Percentiles rank a stretch among this genome's conserved stretches.
Evolutionary conservation across 2,329 filamentous ascomycete species (phyloP).

Genomic region (Cordyceps farinosa): DNA sequence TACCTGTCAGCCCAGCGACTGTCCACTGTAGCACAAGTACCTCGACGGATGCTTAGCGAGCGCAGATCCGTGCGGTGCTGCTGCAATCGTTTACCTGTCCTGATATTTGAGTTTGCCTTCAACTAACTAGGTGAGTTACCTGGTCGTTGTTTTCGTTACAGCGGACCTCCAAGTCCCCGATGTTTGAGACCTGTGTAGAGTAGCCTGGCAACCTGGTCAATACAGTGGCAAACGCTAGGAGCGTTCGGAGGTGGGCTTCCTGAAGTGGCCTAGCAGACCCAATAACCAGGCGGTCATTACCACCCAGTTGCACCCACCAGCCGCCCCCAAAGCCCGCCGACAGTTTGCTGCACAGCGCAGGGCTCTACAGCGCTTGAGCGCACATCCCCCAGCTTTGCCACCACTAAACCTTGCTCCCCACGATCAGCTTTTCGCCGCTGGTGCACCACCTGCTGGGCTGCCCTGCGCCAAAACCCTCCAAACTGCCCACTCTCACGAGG

Average conservation of each 20-base stretch:
- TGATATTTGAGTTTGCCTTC: too few species aligned
- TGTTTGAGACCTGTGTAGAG: too few species aligned
- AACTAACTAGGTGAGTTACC: too few species aligned
- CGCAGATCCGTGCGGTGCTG: too few species aligned
- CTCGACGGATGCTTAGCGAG: too few species aligned
- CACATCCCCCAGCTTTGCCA: conserved; percentile 17
- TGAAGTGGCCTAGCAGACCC: conserved; percentile 8
- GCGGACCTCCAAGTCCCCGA: too few species aligned
- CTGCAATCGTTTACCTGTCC: too few species aligned
- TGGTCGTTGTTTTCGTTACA: too few species aligned
- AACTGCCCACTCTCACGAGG: not conserved
- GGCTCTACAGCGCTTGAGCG: not conserved
- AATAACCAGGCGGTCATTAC: not conserved
- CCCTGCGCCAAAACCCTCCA: not conserved
- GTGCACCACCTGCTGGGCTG: not conserved
- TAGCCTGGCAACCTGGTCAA: not conserved
- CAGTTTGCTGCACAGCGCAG: not conserved
- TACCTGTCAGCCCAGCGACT: too few species aligned
- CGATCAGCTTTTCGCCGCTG: conserved; percentile 6
- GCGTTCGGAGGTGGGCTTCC: not conserved
- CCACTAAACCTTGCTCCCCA: conserved; percentile 4
- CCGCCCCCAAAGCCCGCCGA: not conserved
- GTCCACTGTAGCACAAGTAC: too few species aligned
- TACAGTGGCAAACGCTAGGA: conserved; percentile 6
- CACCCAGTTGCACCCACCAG: not conserved